Conservation (phyloP, 164 flowering plant genomes). For the Nymphaea thermarum region DNA sequence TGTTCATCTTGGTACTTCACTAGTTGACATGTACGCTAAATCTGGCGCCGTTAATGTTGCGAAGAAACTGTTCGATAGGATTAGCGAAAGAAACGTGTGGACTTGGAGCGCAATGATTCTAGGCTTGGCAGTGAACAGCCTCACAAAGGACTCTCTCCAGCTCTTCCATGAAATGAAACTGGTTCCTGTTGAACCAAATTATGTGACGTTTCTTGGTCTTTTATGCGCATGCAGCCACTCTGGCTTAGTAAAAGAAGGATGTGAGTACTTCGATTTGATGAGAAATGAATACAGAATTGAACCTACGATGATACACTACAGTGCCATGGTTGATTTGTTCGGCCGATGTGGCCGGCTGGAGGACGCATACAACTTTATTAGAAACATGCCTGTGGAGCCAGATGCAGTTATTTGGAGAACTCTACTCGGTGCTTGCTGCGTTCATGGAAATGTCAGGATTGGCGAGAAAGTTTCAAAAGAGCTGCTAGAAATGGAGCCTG, state of each 20-base stretch:
- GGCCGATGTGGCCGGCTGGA: conserved; percentile 9
- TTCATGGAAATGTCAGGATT: conserved; percentile 1
- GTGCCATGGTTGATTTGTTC: conserved; percentile 11
- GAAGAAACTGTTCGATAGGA: neutral
- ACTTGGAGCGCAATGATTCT: conserved; percentile 12
- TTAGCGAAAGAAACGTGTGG: conserved; percentile 7
- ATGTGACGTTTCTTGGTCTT: conserved; percentile 9
- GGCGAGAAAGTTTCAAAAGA: conserved; percentile 8
- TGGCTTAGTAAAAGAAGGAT: conserved; percentile 10
- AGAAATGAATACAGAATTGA: conserved; percentile 4
- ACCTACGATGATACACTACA: conserved; percentile 10
- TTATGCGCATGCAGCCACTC: conserved; percentile 10
- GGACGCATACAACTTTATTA: conserved; percentile 10
- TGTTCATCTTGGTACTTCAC: conserved; percentile 9
- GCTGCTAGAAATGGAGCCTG: conserved; percentile 10
- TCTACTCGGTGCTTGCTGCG: conserved; percentile 9
- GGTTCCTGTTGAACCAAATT: conserved; percentile 1
- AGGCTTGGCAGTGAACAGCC: conserved; percentile 8
- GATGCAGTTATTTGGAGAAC: conserved; percentile 11
- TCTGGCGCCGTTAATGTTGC: conserved; percentile 6
- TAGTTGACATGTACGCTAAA: conserved; percentile 11
- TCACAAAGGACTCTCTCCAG: conserved; percentile 4
- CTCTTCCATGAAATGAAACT: conserved; percentile 3
- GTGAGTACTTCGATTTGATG: conserved; percentile 6
- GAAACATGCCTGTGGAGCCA: conserved; percentile 6